Evolutionary conservation across 2,329 filamentous ascomycete species (phyloP).

Genomic region (Trichophyton benhamiae): DNA sequence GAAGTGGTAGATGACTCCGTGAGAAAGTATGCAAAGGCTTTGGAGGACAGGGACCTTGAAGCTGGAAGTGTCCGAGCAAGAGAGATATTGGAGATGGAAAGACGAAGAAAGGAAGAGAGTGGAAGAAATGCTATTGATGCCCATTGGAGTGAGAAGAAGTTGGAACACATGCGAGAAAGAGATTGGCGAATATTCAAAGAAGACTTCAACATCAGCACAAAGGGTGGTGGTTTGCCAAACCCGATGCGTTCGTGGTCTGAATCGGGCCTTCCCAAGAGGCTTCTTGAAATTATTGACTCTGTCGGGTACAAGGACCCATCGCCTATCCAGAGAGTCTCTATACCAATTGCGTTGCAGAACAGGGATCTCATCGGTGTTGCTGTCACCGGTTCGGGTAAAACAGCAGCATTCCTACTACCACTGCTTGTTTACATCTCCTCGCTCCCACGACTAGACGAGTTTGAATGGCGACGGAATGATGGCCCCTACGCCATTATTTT

Average conservation of each 20-base stretch:
- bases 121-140: constrained; percentile 66
- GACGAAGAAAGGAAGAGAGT: constrained; percentile 60
- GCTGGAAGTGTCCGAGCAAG: constrained; percentile 64
- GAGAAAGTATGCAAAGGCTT: constrained; percentile 50
- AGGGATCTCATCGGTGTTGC: constrained; percentile 97
- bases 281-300: constrained; percentile 68
- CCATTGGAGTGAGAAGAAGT: constrained; percentile 88
- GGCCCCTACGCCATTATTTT: constrained; percentile 96
- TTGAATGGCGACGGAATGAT: constrained; percentile 76
- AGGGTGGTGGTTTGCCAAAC: constrained; percentile 82
- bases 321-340: constrained; percentile 83
- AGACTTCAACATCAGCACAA: constrained; percentile 92
- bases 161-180: constrained; percentile 89
- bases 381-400: constrained; percentile 97
- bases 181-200: constrained; percentile 99
- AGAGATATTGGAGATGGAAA: constrained; percentile 75
- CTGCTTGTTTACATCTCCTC: constrained; percentile 89
- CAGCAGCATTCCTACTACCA: constrained; percentile 84
- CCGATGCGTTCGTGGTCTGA: constrained; percentile 94
- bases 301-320: constrained; percentile 89
- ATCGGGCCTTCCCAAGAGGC: constrained; percentile 60
- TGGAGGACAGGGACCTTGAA: constrained; percentile 63
- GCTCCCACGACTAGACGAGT: constrained; percentile 69
- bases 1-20: constrained; percentile 42
- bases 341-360: constrained; percentile 84